A percentile compares a stretch with the other conserved stretches of the same genome.
Conservation (phyloP, 1,139 yeast genomes). For the Yamadazyma friedrichii region DNA sequence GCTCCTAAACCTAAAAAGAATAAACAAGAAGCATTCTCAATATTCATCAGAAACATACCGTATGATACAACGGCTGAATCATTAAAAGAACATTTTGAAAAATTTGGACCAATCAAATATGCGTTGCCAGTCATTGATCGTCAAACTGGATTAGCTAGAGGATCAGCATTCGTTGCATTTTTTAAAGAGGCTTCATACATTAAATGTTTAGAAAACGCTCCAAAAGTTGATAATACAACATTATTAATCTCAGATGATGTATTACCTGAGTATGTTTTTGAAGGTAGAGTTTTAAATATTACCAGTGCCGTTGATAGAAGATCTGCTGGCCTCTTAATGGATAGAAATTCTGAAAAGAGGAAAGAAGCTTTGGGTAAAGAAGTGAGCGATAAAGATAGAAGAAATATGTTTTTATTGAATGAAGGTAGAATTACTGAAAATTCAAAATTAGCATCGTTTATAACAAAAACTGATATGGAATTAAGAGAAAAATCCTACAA, state of each 20-base stretch:
- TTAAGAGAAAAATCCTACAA: conserved; percentile 85
- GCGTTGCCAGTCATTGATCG: conserved; percentile 92
- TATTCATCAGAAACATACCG: conserved; percentile 90
- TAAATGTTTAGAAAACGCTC: conserved; percentile 75
- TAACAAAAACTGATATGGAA: conserved; percentile 76
- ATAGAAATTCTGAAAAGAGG: conserved; percentile 70
- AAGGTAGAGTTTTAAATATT: conserved; percentile 85
- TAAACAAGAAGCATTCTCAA: conserved; percentile 64
- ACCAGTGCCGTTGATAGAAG: conserved; percentile 85
- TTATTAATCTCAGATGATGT: conserved; percentile 90
- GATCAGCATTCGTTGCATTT: conserved; percentile 95
- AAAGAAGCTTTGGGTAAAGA: conserved; percentile 77
- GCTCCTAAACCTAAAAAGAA: conserved; percentile 42
- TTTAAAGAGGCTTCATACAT: conserved; percentile 57
- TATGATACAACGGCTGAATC: conserved; percentile 88
- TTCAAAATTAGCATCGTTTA: conserved; percentile 71
- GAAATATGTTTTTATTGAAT: conserved; percentile 81
- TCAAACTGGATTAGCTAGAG: conserved; percentile 82
- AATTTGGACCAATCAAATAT: conserved; percentile 86
- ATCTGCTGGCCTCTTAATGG: conserved; percentile 76
- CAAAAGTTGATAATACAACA: conserved; percentile 72
- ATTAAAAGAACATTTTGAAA: conserved; percentile 70
- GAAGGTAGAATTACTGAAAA: conserved; percentile 89
- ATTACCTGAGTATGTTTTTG: conserved; percentile 82
- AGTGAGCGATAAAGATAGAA: conserved; percentile 75